A percentile compares a stretch with the other conserved stretches of the same genome.
phyloP scores from a whole-genome alignment of 2,329 filamentous ascomycete species.

The Trichoderma polysporum region DNA sequence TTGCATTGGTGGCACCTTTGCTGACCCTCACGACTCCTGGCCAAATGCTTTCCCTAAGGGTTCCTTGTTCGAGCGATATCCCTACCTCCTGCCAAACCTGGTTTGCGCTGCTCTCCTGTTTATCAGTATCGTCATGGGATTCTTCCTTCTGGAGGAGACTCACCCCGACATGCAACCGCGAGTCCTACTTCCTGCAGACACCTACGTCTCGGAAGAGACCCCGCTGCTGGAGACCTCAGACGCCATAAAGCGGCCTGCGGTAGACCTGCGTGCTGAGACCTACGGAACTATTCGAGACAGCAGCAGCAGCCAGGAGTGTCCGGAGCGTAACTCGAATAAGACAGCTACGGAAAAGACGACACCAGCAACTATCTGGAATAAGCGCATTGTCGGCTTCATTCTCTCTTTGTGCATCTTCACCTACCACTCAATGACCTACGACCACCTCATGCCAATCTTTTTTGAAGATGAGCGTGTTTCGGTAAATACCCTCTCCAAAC shows the following conservation, averaged over 20 bases:
- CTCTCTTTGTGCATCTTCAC: constrained; percentile 86
- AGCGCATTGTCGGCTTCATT: constrained; percentile 71
- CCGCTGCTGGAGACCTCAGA: constrained; percentile 75
- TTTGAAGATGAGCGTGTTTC: constrained; percentile 70
- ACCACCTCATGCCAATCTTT: constrained; percentile 89
- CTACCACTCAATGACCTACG: constrained; percentile 93
- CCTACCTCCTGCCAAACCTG: constrained; percentile 86
- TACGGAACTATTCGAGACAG: constrained; percentile 67
- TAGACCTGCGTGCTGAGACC: constrained; percentile 73
- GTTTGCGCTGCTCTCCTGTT: constrained; percentile 76
- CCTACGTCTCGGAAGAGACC: constrained; percentile 63
- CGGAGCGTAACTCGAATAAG: constrained; percentile 41
- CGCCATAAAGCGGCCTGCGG: constrained; percentile 68
- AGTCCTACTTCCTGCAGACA: constrained; percentile 46
- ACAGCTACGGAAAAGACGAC: constrained; percentile 36
- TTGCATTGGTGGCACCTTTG: constrained; percentile 83
- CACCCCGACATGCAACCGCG: constrained; percentile 76
- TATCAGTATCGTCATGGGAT: constrained; percentile 77
- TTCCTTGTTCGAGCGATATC: constrained; percentile 73
- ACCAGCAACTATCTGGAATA: constrained; percentile 49
- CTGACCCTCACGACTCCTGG: constrained; percentile 73
- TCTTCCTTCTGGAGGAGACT: constrained; percentile 80
- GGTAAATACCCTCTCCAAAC: constrained; percentile 37
- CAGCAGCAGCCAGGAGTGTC: constrained; percentile 40
- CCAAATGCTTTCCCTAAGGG: constrained; percentile 66